phyloP scores from a whole-genome alignment of 2,329 filamentous ascomycete genomes.

The Curvularia hawaiiensis region DNA sequence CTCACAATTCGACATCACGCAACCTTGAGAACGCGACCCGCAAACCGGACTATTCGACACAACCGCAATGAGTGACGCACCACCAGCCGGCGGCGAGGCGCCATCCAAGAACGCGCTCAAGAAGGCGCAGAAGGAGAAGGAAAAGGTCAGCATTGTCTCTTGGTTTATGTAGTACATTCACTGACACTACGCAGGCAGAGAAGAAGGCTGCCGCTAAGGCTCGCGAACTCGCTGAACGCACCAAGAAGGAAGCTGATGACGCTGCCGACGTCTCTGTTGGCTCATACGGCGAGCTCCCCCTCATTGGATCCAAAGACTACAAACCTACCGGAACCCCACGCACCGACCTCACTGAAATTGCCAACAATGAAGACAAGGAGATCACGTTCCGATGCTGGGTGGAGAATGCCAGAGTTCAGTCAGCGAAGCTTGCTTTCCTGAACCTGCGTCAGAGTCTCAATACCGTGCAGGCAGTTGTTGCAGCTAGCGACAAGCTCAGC shows the following conservation, averaged over 20 bases:
- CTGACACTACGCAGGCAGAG: conserved; percentile 40
- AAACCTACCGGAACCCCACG: conserved; percentile 60
- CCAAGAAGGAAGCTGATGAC: conserved; percentile 66
- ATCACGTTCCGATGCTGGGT: conserved; percentile 81
- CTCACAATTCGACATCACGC: conserved; percentile 10
- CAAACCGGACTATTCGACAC: not conserved
- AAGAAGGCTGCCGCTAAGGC: conserved; percentile 49
- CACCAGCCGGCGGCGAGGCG: conserved; percentile 31
- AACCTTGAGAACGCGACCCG: conserved; percentile 2
- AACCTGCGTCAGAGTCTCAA: conserved; percentile 78
- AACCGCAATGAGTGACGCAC: conserved; percentile 40
- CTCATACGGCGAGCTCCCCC: conserved; percentile 76
- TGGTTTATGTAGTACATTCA: not conserved
- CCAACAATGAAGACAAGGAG: conserved; percentile 47
- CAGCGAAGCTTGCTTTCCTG: conserved; percentile 89
- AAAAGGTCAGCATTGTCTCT: conserved; percentile 38
- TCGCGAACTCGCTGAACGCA: conserved; percentile 57
- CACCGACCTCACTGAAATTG: conserved; percentile 60
- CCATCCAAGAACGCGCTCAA: conserved; percentile 51
- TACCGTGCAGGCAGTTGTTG: conserved; percentile 81
- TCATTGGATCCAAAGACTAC: conserved; percentile 59
- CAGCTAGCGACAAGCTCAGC: conserved; percentile 66
- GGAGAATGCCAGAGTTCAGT: conserved; percentile 86
- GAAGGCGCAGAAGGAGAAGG: conserved; percentile 50
- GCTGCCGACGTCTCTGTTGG: conserved; percentile 71